Conservation (phyloP, 768 basidiomycete species). For the Lentinula raphanica region DNA sequence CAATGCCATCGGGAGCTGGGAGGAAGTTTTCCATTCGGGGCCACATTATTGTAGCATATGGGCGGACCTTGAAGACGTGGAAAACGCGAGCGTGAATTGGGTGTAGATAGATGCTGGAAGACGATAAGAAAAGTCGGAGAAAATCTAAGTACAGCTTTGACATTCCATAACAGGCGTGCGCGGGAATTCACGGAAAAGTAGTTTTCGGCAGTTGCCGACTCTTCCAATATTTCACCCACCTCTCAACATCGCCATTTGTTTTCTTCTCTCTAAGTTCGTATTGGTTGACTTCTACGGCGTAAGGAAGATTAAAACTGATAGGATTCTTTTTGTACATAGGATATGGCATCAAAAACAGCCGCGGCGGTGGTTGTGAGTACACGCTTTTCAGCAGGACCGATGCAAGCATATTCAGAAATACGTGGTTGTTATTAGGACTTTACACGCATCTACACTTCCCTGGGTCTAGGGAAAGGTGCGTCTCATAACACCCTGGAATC, state of each 20-base stretch:
- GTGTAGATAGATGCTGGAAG: too few species aligned
- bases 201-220: background rate
- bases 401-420: constrained; percentile 7
- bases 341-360: constrained; percentile 51
- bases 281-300: background rate
- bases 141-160: background rate
- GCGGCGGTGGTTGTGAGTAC: constrained; percentile 40
- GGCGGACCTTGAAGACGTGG: too few species aligned
- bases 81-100: too few species aligned
- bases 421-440: constrained; percentile 54
- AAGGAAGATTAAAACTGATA: background rate
- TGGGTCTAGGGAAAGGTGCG: constrained; percentile 85
- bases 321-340: background rate
- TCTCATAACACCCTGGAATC: constrained; percentile 8
- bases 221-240: background rate
- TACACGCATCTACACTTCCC: constrained; percentile 73
- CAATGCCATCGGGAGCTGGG: too few species aligned
- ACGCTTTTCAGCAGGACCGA: background rate
- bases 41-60: too few species aligned
- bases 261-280: background rate
- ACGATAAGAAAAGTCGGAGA: too few species aligned
- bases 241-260: background rate
- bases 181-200: background rate
- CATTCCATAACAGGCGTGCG: background rate
- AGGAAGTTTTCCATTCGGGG: too few species aligned